Conservation (phyloP, 2,329 filamentous ascomycete species). For the Calonectria fujianensis region DNA sequence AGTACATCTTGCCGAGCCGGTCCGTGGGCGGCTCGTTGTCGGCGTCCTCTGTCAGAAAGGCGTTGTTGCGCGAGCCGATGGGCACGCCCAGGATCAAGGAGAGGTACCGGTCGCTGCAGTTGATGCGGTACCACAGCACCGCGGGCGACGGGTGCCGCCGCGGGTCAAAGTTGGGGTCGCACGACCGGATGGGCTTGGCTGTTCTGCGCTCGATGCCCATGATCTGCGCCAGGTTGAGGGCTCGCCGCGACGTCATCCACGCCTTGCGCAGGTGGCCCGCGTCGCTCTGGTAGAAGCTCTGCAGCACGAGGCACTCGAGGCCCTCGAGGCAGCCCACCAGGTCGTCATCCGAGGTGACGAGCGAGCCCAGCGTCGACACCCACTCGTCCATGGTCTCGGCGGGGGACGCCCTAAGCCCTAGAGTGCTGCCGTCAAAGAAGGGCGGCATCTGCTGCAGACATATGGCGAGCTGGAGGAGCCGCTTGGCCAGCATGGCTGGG, state of each 20-base stretch:
- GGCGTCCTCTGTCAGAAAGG: slow-evolving; percentile 57
- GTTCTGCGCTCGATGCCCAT: slow-evolving; percentile 67
- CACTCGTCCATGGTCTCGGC: slow-evolving; percentile 55
- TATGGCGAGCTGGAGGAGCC: slow-evolving; percentile 67
- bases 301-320: slow-evolving; percentile 70
- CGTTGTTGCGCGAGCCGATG: slow-evolving; percentile 64
- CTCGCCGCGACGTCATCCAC: slow-evolving; percentile 71
- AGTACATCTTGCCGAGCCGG: slow-evolving; percentile 66
- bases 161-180: slow-evolving; percentile 60
- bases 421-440: slow-evolving; percentile 50
- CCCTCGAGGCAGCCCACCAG: slow-evolving; percentile 71
- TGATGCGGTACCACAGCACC: slow-evolving; percentile 69
- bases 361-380: slow-evolving; percentile 57
- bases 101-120: slow-evolving; percentile 69
- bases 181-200: slow-evolving; percentile 60
- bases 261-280: slow-evolving; percentile 72
- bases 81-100: slow-evolving; percentile 71
- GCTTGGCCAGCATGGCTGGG: slow-evolving; percentile 68
- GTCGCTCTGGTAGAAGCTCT: slow-evolving; percentile 70
- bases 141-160: slow-evolving; percentile 49
- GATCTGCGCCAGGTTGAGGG: slow-evolving; percentile 70
- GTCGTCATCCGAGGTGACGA: slow-evolving; percentile 71
- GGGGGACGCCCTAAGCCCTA: slow-evolving; percentile 48
- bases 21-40: slow-evolving; percentile 61
- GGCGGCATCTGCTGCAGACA: slow-evolving; percentile 68